Conservation (phyloP, 805 yeast species). For the Hanseniaspora hatyaiensis region DNA sequence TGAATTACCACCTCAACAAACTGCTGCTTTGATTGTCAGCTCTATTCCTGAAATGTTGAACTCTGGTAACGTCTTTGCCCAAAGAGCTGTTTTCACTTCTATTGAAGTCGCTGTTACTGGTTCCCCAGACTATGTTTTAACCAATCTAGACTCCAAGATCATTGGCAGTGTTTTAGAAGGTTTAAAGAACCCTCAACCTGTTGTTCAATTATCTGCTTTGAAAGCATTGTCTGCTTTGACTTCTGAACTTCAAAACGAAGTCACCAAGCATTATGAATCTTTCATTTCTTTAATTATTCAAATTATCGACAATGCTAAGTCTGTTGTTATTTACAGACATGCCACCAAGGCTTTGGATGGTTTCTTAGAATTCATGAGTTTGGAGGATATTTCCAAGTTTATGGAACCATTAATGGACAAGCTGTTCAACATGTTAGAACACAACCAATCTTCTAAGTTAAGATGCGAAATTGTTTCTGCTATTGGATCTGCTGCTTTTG, state of each 20-base stretch:
- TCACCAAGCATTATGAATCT: constrained; percentile 72
- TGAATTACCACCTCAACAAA: constrained; percentile 87
- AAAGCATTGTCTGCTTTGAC: constrained; percentile 69
- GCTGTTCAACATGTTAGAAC: constrained; percentile 68
- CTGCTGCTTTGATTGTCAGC: constrained; percentile 65
- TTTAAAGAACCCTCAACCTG: constrained; percentile 57
- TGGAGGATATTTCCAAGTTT: constrained; percentile 70
- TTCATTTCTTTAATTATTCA: constrained; percentile 77
- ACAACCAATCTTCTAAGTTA: constrained; percentile 58
- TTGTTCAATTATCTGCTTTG: constrained; percentile 78
- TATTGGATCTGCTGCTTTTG: constrained; percentile 92
- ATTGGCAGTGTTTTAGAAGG: constrained; percentile 65
- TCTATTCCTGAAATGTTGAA: constrained; percentile 46
- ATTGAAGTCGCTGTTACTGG: constrained; percentile 79
- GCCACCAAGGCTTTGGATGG: constrained; percentile 90
- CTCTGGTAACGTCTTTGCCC: constrained; percentile 58
- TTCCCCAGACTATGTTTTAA: constrained; percentile 82
- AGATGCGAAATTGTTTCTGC: constrained; percentile 82
- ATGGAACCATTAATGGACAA: constrained; percentile 84
- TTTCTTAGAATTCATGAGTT: constrained; percentile 78
- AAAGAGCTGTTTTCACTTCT: constrained; percentile 77
- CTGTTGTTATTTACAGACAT: constrained; percentile 72
- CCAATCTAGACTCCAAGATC: constrained; percentile 54
- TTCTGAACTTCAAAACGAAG: constrained; percentile 68
- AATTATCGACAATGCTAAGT: constrained; percentile 76